Conservation (phyloP, 2,329 filamentous ascomycete genomes). For the Fonsecaea pugnacius region DNA sequence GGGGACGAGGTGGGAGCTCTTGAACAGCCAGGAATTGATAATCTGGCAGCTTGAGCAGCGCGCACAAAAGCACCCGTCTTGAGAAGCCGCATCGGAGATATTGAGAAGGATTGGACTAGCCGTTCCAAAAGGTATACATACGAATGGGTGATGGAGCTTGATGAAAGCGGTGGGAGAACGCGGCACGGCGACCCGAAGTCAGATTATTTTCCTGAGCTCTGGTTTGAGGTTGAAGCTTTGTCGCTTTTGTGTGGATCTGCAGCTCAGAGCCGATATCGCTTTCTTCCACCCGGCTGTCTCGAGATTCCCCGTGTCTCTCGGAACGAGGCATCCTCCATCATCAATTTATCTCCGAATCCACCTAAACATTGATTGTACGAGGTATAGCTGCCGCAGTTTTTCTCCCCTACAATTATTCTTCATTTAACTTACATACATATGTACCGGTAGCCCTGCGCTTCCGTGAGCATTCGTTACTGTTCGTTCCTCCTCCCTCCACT, state of each 20-base stretch:
- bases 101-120: background rate
- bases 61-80: conserved; percentile 35
- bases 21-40: conserved; percentile 16
- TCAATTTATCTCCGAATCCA: background rate
- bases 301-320: conserved; percentile 15
- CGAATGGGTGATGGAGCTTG: background rate
- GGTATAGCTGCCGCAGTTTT: background rate
- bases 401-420: background rate
- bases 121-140: background rate
- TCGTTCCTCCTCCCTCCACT: background rate
- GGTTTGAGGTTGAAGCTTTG: background rate
- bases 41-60: conserved; percentile 29
- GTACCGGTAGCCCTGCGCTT: conserved; percentile 3
- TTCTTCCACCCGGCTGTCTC: background rate
- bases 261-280: conserved; percentile 11
- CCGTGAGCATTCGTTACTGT: background rate
- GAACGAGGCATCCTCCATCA: conserved; percentile 18
- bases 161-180: background rate
- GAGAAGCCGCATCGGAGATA: conserved; percentile 32
- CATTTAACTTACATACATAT: background rate
- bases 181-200: background rate
- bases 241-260: conserved; percentile 3
- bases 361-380: background rate
- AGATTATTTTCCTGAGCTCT: background rate
- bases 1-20: conserved; percentile 10